Conservation (phyloP, 2,329 filamentous ascomycete genomes). For the Microthyrium microscopicum region DNA sequence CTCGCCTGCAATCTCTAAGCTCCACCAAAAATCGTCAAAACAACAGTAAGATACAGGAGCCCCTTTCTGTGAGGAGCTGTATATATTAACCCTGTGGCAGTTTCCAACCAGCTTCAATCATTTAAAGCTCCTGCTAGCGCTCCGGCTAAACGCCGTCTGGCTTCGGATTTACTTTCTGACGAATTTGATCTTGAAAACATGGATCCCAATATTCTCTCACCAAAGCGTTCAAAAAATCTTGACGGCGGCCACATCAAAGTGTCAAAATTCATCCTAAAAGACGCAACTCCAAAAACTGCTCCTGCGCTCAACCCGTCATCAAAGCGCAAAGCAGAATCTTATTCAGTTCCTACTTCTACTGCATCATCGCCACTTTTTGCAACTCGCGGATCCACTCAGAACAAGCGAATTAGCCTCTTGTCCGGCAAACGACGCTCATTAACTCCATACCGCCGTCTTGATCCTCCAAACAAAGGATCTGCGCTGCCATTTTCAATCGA, state of each 20-base stretch:
- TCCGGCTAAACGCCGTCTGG: slow-evolving; percentile 29
- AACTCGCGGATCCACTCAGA: slow-evolving; percentile 59
- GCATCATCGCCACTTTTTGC: slow-evolving; percentile 26
- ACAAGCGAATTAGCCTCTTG: slow-evolving; percentile 52
- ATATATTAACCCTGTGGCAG: slow-evolving; percentile 10
- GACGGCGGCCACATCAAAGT: slow-evolving; percentile 22
- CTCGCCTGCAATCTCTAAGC: slow-evolving; percentile 53
- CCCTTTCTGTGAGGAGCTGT: slow-evolving; percentile 6
- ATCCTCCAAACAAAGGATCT: slow-evolving; percentile 41
- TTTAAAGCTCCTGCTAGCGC: slow-evolving; percentile 10
- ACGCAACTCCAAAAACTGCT: slow-evolving; percentile 10
- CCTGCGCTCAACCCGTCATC: slow-evolving; percentile 11
- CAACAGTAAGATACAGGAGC: slow-evolving; percentile 23
- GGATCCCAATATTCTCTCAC: slow-evolving; percentile 33
- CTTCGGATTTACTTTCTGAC: slow-evolving; percentile 24
- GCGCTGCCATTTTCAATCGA: slow-evolving; percentile 66
- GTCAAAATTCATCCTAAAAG: slow-evolving; percentile 21
- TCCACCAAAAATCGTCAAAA: slow-evolving; percentile 64
- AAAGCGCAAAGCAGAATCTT: slow-evolving; percentile 22
- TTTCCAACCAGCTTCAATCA: slow-evolving; percentile 2
- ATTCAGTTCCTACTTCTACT: slow-evolving; percentile 21
- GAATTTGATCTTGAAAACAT: slow-evolving; percentile 40
- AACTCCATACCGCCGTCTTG: slow-evolving; percentile 50
- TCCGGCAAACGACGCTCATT: slow-evolving; percentile 45
- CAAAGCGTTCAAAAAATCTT: slow-evolving; percentile 35